Conservation (phyloP, 2,329 filamentous ascomycete genomes). For the Tolypocladium inflatum region DNA sequence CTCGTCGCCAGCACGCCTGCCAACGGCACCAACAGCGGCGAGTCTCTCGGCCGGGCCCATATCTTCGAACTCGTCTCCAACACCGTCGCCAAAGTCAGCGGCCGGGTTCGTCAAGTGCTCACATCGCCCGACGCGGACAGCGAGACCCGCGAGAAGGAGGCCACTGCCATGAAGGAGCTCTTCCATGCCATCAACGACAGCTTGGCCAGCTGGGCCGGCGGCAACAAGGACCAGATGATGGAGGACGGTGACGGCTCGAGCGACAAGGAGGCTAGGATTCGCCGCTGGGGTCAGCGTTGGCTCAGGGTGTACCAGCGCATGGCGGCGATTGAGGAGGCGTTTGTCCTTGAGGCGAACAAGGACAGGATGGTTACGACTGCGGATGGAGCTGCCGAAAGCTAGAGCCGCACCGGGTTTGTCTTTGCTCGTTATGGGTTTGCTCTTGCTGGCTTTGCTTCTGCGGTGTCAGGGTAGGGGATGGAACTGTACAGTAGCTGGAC, state of each 20-base stretch:
- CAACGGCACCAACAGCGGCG: slow-evolving; percentile 43
- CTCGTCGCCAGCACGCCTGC: slow-evolving; percentile 49
- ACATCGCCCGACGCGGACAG: slow-evolving; percentile 51
- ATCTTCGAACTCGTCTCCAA: slow-evolving; percentile 85
- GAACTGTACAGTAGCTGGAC: background rate
- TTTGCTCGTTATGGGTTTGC: background rate
- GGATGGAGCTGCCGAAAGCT: background rate
- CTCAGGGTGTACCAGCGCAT: slow-evolving; percentile 74
- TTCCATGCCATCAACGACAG: slow-evolving; percentile 76
- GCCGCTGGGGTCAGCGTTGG: slow-evolving; percentile 80
- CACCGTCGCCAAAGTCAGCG: slow-evolving; percentile 84
- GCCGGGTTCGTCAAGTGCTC: slow-evolving; percentile 73
- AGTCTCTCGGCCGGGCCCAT: slow-evolving; percentile 61
- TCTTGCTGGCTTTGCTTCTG: background rate
- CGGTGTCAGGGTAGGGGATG: background rate
- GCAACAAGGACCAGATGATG: slow-evolving; percentile 65
- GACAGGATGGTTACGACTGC: slow-evolving; percentile 4
- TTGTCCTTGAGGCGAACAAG: slow-evolving; percentile 27
- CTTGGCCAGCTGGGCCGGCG: slow-evolving; percentile 60
- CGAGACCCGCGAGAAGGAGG: slow-evolving; percentile 59
- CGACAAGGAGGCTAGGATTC: slow-evolving; percentile 55
- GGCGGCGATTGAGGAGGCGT: slow-evolving; percentile 75
- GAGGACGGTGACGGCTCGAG: slow-evolving; percentile 53
- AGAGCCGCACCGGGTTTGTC: background rate
- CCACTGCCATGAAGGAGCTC: slow-evolving; percentile 65